phyloP scores from a whole-genome alignment of 2,329 filamentous ascomycete species.

The Fusarium beomiforme region DNA sequence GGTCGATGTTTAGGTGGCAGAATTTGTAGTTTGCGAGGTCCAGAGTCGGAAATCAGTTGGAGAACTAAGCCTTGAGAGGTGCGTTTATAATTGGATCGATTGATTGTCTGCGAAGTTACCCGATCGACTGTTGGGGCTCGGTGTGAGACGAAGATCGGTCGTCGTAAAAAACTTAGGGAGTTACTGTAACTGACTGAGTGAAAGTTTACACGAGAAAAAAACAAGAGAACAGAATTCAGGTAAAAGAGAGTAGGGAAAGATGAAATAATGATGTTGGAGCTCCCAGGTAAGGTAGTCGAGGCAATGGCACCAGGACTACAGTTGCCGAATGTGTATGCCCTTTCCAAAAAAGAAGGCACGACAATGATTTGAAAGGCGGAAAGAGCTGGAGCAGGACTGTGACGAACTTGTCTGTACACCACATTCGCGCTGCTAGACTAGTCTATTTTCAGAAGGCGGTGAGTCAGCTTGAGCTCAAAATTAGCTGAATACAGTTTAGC shows the following conservation, averaged over 20 bases:
- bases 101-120: neutral
- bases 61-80: neutral
- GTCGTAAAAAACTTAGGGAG: neutral
- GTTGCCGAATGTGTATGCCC: slow-evolving; percentile 10
- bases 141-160: neutral
- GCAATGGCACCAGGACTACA: neutral
- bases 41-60: neutral
- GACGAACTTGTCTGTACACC: slow-evolving; percentile 33
- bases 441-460: slow-evolving; percentile 12
- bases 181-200: neutral
- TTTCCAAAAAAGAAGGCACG: slow-evolving; percentile 28
- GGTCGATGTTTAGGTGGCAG: neutral
- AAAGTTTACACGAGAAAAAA: neutral
- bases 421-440: neutral
- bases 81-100: neutral
- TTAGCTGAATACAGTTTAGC: slow-evolving; percentile 3
- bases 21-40: neutral
- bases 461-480: accelerated
- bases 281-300: neutral
- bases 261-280: neutral
- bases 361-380: slow-evolving; percentile 21
- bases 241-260: neutral
- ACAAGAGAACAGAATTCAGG: neutral
- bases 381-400: slow-evolving; percentile 16
- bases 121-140: neutral